Base-by-base conservation (phyloP, 805 yeast species). In the Yamadazyma sp. region DNA sequence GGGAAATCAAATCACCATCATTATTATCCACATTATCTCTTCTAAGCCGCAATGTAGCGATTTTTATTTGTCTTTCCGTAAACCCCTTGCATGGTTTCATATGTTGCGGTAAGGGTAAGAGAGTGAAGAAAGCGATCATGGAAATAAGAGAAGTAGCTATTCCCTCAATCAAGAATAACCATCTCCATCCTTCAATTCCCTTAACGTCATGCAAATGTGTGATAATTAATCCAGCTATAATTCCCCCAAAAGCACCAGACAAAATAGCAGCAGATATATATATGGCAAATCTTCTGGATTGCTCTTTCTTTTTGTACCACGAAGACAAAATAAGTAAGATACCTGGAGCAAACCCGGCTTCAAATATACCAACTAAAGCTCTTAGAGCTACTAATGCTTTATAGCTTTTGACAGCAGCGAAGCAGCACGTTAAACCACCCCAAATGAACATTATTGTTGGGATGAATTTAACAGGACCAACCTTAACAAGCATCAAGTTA, bases 381-480 rank as follows among this genome's bases (percentile, higher is more conserved):
- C 61, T 39, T 28, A 55, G 31, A 6, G 62, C 52, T 24, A 37
- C 40, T 7, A 47, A 28, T 11, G 5, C 21, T 3, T 7, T 8
- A 25, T 18, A 30, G 5, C 17, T 14, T 8, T 30, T 6, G 7
- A 25, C 13, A 15, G 20, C 17, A 26, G 32, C 26, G 25, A 18
- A 25, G 13, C 30, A 37, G 52, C 17, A 30, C 4, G 39, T 35
- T 6, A 35, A 6, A 7, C 14, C 29, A 4, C 34, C 39, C 39
- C 39, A 35, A 22, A 28, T 28, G 26, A 32, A 5, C 43, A 34
- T 21, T 53, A 49, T 68, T 49, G 83, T 83, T 34, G 93, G 62
- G 28, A 80, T 57, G 1, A 75, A 86, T 53, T 77, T 73, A 25
- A 84, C 59, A 32, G 76, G 77, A 3, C 63, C 60, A n/a, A 74